phyloP scores from a whole-genome alignment of 257 asterid genomes.

The Solanum pennellii region DNA sequence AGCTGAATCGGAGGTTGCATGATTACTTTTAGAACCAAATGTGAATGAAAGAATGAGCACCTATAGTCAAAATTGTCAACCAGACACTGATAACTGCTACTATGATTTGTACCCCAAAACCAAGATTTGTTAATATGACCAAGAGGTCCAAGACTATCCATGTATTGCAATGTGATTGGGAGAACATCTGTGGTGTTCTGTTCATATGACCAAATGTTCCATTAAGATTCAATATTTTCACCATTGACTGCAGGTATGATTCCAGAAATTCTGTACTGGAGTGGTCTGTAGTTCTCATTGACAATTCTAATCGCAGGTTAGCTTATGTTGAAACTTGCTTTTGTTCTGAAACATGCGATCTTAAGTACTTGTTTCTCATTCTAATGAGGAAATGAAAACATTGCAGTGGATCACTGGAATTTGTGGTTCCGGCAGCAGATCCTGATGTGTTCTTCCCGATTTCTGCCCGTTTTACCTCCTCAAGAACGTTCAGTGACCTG shows the following conservation, averaged over 20 bases:
- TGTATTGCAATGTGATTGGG: background rate
- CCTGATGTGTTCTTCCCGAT: constrained; percentile 69
- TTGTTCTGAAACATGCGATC: background rate
- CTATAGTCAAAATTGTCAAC: background rate
- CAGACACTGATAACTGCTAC: background rate
- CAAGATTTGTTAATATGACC: background rate
- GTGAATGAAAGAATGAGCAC: background rate
- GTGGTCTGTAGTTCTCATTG: constrained; percentile 81
- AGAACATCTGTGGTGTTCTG: background rate
- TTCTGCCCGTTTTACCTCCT: constrained; percentile 53
- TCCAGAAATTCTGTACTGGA: constrained; percentile 73
- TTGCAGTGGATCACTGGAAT: constrained; percentile 67
- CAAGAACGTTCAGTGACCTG: constrained; percentile 59
- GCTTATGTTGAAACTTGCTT: constrained; percentile 1
- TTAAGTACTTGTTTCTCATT: background rate
- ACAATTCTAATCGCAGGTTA: constrained; percentile 86
- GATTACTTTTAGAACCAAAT: background rate
- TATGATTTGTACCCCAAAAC: background rate
- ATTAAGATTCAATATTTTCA: background rate
- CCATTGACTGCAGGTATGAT: constrained; percentile 51
- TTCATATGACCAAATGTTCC: background rate
- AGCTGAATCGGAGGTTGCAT: background rate
- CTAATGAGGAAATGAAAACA: background rate
- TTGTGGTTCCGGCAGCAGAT: constrained; percentile 41
- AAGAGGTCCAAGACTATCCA: background rate